Conservation (phyloP, 176 grass and related monocot genomes). For the Avena sativa region DNA sequence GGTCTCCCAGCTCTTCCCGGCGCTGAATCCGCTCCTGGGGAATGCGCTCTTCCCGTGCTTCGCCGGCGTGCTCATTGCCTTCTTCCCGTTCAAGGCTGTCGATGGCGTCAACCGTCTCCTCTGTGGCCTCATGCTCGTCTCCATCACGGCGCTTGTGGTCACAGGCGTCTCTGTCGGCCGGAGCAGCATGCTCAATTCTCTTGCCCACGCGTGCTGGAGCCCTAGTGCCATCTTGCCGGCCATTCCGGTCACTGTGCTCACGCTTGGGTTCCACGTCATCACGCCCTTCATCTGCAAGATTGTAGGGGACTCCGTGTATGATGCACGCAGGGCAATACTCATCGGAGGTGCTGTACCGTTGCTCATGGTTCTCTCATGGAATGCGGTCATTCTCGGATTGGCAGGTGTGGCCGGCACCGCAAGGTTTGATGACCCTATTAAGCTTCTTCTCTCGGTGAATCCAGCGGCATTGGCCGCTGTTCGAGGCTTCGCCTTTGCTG, state of each 20-base stretch:
- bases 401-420: conserved; percentile 44
- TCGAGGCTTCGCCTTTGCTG: conserved; percentile 78
- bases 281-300: conserved; percentile 90
- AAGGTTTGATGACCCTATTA: conserved; percentile 69
- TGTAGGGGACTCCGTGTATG: conserved; percentile 70
- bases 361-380: conserved; percentile 82
- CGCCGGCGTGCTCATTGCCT: conserved; percentile 59
- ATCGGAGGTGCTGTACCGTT: conserved; percentile 77
- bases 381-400: conserved; percentile 77
- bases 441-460: conserved; percentile 87
- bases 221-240: conserved; percentile 55
- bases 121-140: conserved; percentile 71
- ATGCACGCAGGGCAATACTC: conserved; percentile 73
- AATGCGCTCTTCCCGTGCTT: conserved; percentile 72
- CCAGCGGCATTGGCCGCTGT: conserved; percentile 72
- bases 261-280: conserved; percentile 83
- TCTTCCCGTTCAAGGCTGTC: conserved; percentile 80
- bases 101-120: conserved; percentile 69
- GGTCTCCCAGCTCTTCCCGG: conserved; percentile 59
- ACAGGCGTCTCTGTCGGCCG: conserved; percentile 65
- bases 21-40: conserved; percentile 40
- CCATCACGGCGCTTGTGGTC: conserved; percentile 63
- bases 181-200: conserved; percentile 61
- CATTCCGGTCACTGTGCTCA: conserved; percentile 73
- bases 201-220: conserved; percentile 60